phyloP scores from a whole-genome alignment of 768 basidiomycete species.

The Candolleomyces efflorescens region DNA sequence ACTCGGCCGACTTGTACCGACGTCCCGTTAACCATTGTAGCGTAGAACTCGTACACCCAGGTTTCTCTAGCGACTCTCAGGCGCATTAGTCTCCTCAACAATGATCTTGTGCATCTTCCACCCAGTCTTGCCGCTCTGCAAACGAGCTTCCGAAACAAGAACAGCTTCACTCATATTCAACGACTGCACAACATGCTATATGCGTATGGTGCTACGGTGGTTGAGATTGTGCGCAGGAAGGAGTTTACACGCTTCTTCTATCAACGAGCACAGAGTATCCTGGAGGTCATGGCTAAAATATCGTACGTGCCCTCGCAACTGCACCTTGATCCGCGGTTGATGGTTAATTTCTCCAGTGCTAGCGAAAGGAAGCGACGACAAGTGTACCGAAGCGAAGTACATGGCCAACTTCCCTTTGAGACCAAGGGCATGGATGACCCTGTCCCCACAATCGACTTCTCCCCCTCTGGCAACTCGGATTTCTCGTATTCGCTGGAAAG shows the following conservation, averaged over 20 bases:
- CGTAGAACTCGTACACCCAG: conserved; percentile 68
- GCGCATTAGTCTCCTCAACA: conserved; percentile 77
- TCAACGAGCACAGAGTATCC: conserved; percentile 72
- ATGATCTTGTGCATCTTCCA: conserved; percentile 74
- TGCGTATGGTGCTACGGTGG: conserved; percentile 86
- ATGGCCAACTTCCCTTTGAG: conserved; percentile 86
- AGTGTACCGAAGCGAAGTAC: conserved; percentile 79
- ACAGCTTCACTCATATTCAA: conserved; percentile 87
- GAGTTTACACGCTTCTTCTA: conserved; percentile 85
- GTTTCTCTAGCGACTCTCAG: conserved; percentile 64
- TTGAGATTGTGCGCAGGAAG: conserved; percentile 87
- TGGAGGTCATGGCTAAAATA: conserved; percentile 84
- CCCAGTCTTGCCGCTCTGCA: conserved; percentile 61
- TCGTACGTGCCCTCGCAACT: conserved; percentile 50
- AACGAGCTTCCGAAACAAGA: conserved; percentile 65
- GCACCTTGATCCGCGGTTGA: neutral
- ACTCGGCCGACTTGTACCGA: neutral
- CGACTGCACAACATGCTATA: conserved; percentile 87
- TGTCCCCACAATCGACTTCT: conserved; percentile 77
- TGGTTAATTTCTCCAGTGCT: conserved; percentile 35
- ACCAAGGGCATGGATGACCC: conserved; percentile 76
- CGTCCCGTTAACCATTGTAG: conserved; percentile 21
- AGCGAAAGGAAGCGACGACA: conserved; percentile 80
- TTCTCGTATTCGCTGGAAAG: conserved; percentile 63
- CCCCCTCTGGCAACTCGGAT: conserved; percentile 62